phyloP scores from a whole-genome alignment of 257 asterid genomes.

The Linderniella brevidens region DNA sequence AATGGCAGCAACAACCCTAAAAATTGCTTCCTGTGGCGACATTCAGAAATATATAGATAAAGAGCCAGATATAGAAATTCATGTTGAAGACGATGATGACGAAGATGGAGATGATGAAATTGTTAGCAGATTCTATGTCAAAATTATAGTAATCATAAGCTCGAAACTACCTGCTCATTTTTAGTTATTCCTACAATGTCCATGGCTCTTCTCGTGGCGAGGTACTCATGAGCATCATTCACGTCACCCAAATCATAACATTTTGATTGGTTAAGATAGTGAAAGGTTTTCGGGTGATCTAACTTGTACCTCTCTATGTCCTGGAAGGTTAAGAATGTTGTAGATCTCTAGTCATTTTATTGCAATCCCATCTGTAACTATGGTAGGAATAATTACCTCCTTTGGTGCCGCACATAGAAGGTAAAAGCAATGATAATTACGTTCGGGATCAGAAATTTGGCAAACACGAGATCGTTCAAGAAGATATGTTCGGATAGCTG shows the following conservation, averaged over 20 bases:
- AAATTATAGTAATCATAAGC: neutral
- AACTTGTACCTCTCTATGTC: slow-evolving; percentile 75
- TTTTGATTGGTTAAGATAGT: slow-evolving; percentile 89
- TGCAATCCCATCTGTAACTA: slow-evolving; percentile 11
- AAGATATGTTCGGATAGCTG: slow-evolving; percentile 94
- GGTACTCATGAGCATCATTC: slow-evolving; percentile 80
- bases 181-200: slow-evolving; percentile 86
- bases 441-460: slow-evolving; percentile 94
- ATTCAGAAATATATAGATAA: slow-evolving; percentile 9
- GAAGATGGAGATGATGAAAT: too few species aligned
- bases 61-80: too few species aligned
- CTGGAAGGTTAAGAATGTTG: slow-evolving; percentile 21
- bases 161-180: slow-evolving; percentile 57
- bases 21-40: slow-evolving; percentile 72
- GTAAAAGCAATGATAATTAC: slow-evolving; percentile 96
- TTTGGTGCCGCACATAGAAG: slow-evolving; percentile 96
- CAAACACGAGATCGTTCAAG: slow-evolving; percentile 98
- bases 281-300: slow-evolving; percentile 73
- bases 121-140: too few species aligned
- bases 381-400: slow-evolving; percentile 34
- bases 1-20: slow-evolving; percentile 88
- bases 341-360: too few species aligned
- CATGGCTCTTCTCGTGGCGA: slow-evolving; percentile 94
- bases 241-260: slow-evolving; percentile 73
- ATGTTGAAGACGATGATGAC: too few species aligned